Conservation (phyloP, 2,329 filamentous ascomycete species). For the Paraphaeosphaeria sporulosa region DNA sequence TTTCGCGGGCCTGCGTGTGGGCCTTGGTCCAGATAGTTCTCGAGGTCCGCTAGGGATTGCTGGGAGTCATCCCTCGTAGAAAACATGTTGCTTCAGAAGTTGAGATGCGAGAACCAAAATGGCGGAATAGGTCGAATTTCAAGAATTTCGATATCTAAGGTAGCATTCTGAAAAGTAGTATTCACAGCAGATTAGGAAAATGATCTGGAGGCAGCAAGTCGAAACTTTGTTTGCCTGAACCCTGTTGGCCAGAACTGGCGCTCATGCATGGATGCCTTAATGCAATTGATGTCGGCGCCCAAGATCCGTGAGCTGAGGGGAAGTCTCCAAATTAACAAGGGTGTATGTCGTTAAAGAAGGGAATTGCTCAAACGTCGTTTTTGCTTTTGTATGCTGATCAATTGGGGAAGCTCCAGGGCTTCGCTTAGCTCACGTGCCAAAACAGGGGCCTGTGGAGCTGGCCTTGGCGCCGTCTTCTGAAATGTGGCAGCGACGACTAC, state of each 20-base stretch:
- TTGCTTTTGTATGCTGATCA: background rate
- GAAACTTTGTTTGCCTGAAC: slow-evolving; percentile 4
- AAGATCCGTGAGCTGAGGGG: background rate
- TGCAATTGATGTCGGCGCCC: background rate
- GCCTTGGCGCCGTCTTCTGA: slow-evolving; percentile 9
- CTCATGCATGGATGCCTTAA: slow-evolving; percentile 12
- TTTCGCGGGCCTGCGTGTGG: slow-evolving; percentile 25
- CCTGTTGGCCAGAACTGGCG: slow-evolving; percentile 9
- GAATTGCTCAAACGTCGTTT: background rate
- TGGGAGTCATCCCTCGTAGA: slow-evolving; percentile 24
- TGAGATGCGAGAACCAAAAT: background rate
- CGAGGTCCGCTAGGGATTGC: slow-evolving; percentile 28
- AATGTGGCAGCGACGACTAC: slow-evolving; percentile 12
- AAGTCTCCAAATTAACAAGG: background rate
- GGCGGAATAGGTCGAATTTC: background rate
- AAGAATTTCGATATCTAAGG: background rate
- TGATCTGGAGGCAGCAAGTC: background rate
- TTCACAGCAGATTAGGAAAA: background rate
- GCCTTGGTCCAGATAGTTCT: slow-evolving; percentile 20
- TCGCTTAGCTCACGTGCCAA: slow-evolving; percentile 5
- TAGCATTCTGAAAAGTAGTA: background rate
- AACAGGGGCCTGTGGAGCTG: background rate
- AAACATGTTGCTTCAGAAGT: slow-evolving; percentile 23
- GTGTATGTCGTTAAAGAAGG: background rate
- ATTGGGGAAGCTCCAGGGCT: background rate